A percentile compares a stretch with the other conserved stretches of the same genome.
phyloP scores from a whole-genome alignment of 23 red algal genomes.

The Chondrus crispus region DNA sequence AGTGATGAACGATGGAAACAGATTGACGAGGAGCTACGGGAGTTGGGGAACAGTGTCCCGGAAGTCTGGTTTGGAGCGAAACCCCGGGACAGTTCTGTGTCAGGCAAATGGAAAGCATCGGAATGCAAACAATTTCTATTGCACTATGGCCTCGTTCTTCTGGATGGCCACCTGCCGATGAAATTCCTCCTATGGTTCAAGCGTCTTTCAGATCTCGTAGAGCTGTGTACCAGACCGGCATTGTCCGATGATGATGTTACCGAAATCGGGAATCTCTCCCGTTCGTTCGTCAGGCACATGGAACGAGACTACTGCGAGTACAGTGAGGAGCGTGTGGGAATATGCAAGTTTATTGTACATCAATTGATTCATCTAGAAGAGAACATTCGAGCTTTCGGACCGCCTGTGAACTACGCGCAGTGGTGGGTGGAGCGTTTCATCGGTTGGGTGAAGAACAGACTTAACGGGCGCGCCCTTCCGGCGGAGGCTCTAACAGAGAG shows the following conservation, averaged over 20 bases:
- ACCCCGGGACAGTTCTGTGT: background rate
- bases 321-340: background rate
- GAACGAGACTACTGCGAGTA: slow-evolving; percentile 11
- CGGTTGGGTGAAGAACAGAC: background rate
- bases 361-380: background rate
- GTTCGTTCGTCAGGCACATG: background rate
- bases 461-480: background rate
- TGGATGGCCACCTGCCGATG: background rate
- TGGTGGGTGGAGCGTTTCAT: slow-evolving; percentile 22
- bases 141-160: background rate
- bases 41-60: background rate
- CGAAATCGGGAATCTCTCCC: background rate
- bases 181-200: background rate
- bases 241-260: background rate
- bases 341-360: slow-evolving; percentile 16
- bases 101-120: background rate
- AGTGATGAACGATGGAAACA: background rate
- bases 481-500: background rate
- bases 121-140: background rate
- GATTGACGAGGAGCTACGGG: background rate
- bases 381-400: background rate
- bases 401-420: background rate
- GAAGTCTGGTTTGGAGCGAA: background rate
- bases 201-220: background rate
- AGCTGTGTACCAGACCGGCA: background rate